phyloP scores from a whole-genome alignment of 768 basidiomycete genomes.

The Aureoboletus auriporus region DNA sequence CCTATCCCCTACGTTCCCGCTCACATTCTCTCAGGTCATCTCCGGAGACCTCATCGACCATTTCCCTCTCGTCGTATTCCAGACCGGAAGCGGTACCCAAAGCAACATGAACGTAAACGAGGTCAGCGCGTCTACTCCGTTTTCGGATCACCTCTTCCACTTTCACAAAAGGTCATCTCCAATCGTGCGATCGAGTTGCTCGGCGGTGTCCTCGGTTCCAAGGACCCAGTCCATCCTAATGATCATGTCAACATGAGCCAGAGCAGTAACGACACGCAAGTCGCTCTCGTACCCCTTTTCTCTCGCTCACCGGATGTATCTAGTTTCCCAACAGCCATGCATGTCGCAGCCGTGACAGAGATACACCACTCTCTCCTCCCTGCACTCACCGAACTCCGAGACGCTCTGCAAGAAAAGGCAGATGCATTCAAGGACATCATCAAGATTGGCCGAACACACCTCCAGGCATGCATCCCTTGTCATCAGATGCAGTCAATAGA shows the following conservation, averaged over 20 bases:
- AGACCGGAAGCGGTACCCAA: conserved; percentile 98
- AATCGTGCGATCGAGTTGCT: conserved; percentile 97
- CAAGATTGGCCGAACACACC: conserved; percentile 97
- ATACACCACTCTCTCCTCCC: conserved; percentile 77
- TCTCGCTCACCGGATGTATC: neutral
- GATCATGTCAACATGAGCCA: conserved; percentile 99
- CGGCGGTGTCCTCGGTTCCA: conserved; percentile 92
- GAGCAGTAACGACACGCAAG: conserved; percentile 96
- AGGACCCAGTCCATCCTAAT: conserved; percentile 97
- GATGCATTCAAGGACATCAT: conserved; percentile 87
- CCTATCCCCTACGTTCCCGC: neutral
- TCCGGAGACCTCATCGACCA: conserved; percentile 91
- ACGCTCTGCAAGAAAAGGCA: conserved; percentile 79
- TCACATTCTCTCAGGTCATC: conserved; percentile 64
- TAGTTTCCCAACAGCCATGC: conserved; percentile 99
- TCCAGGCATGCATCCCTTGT: conserved; percentile 51
- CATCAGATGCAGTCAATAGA: neutral
- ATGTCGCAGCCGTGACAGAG: conserved; percentile 92
- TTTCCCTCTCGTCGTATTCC: conserved; percentile 98
- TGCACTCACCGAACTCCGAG: conserved; percentile 77
- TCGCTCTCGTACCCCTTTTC: conserved; percentile 5
- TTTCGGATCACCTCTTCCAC: neutral
- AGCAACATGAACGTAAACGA: conserved; percentile 99
- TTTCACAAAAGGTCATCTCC: conserved; percentile 73
- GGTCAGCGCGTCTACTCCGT: conserved; percentile 37